Base-by-base conservation (phyloP, 345 rosid genomes). In the Pistacia vera region DNA sequence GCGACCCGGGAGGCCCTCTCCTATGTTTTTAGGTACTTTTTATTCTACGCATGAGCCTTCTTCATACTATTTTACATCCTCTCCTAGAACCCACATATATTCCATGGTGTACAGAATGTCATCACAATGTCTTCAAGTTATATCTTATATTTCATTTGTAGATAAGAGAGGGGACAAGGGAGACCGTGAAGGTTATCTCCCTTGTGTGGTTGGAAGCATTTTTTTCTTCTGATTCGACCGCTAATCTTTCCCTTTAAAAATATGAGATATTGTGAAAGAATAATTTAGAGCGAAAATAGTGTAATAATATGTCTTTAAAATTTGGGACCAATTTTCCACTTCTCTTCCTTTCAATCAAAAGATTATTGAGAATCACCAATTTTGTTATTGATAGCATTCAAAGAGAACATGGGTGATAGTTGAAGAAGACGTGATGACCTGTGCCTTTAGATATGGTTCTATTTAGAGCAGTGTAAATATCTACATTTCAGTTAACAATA, bases 1-100 rank as follows among this genome's bases (percentile, higher is more conserved):
- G 65, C 91, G 99, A 55, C 97, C 97, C 4, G 90, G 87, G 61
- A 88, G 88, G 82, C 97, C 99, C 71, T 95, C 99, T 2, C 88
- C 97, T 76, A 92, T 82, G 60, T 95, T 93, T 88, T 77, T 93
- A 82, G 99, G 99, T 89, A 87, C 60, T 72, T 82, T 30, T 76
- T 30, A 56, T 16, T 77, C 66, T 13, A 59, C 17, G 55, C 11
- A 6, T 14, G 30, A 63, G 52, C 28, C 72, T 11, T 59, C 20
- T 71, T 6, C 8, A 49, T 59, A 9, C 46, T 48, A 5, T 49
- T 57, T 30, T 59, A 20, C n/a, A 65, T 71, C 25, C 28, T 51
- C 60, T 22, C n/a, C 12, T 25, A 57, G 28, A 55, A 36, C 5
- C 71, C 48, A 4, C 30, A 22, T 33, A 11, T 22, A 57, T 62